phyloP scores from a whole-genome alignment of 164 flowering plant species.

The Nymphaea thermarum region DNA sequence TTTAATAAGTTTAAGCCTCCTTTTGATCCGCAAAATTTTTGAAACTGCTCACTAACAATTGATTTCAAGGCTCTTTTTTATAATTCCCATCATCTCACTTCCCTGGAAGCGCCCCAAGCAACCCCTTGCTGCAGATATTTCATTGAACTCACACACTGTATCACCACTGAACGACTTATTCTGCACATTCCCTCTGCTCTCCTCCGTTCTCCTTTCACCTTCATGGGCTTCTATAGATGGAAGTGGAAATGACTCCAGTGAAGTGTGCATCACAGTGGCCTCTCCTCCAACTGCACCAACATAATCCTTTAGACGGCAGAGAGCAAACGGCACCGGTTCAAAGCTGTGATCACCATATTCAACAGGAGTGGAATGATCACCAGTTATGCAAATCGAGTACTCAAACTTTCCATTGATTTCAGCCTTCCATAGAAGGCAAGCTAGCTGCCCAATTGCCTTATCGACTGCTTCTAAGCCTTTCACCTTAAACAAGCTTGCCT shows the following conservation, averaged over 20 bases:
- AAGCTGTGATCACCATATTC: conserved; percentile 99
- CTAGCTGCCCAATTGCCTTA: conserved; percentile 70
- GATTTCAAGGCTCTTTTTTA: conserved; percentile 43
- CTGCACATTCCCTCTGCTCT: conserved; percentile 3
- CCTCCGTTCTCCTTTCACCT: conserved; percentile 4
- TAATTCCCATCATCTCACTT: conserved; percentile 88
- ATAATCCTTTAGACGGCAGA: conserved; percentile 60
- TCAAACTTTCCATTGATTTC: conserved; percentile 51
- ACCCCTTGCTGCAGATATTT: conserved; percentile 84
- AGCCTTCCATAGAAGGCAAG: conserved; percentile 73
- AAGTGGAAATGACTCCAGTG: conserved; percentile 80
- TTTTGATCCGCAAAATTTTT: neutral
- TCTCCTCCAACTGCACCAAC: conserved; percentile 79
- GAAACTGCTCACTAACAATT: conserved; percentile 3
- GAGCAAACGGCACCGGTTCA: conserved; percentile 81
- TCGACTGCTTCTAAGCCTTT: conserved; percentile 86
- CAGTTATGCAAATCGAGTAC: conserved; percentile 77
- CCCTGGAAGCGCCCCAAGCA: conserved; percentile 93
- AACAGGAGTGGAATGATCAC: conserved; percentile 96
- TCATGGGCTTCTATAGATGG: conserved; percentile 44
- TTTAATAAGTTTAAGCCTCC: neutral
- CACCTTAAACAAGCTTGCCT: conserved; percentile 73
- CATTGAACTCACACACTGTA: conserved; percentile 52
- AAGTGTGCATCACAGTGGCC: conserved; percentile 22
- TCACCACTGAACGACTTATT: conserved; percentile 47